Percentiles rank a stretch among this genome's conserved stretches.
Evolutionary conservation across 139 green algal species (phyloP).

Genomic region (Chloropicon primus): DNA sequence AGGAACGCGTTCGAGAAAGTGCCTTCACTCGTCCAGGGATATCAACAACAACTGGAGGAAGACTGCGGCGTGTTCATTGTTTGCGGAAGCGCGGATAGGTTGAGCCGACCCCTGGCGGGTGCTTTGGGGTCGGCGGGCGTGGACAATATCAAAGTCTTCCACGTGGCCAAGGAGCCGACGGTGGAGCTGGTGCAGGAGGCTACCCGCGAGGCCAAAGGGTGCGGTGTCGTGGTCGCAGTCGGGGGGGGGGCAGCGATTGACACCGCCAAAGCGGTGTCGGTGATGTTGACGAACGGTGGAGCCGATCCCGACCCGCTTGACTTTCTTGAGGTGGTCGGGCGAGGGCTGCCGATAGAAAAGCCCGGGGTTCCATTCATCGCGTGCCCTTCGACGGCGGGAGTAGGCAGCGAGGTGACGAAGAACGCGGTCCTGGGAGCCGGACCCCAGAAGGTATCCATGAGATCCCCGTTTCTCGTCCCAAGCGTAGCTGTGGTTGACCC

Average conservation of each 20-base stretch:
- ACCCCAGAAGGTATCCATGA: conserved; percentile 13
- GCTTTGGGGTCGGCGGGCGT: background rate
- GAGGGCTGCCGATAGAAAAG: background rate
- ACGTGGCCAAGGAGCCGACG: conserved; percentile 7
- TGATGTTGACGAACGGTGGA: conserved; percentile 15
- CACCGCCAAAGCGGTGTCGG: conserved; percentile 10
- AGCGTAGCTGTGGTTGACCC: conserved; percentile 8
- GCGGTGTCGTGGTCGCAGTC: conserved; percentile 5
- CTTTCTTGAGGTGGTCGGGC: conserved; percentile 16
- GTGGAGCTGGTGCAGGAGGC: background rate
- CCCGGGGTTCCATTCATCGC: conserved; percentile 12
- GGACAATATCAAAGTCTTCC: background rate
- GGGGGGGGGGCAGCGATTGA: conserved; percentile 11
- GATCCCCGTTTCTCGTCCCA: conserved; percentile 11
- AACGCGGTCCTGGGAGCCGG: conserved; percentile 13
- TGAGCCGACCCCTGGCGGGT: background rate
- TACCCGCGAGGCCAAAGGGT: background rate
- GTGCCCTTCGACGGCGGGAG: conserved; percentile 11
- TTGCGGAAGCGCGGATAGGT: background rate
- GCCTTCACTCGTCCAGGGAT: background rate
- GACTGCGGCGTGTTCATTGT: background rate
- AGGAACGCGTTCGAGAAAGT: background rate
- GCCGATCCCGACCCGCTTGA: conserved; percentile 8
- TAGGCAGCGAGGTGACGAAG: conserved; percentile 12
- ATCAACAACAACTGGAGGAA: background rate